Evolutionary conservation across 768 basidiomycete genomes (phyloP), one percentile per base, ranked within the genome.

Genomic region (Lentinula guzmanii): DNA sequence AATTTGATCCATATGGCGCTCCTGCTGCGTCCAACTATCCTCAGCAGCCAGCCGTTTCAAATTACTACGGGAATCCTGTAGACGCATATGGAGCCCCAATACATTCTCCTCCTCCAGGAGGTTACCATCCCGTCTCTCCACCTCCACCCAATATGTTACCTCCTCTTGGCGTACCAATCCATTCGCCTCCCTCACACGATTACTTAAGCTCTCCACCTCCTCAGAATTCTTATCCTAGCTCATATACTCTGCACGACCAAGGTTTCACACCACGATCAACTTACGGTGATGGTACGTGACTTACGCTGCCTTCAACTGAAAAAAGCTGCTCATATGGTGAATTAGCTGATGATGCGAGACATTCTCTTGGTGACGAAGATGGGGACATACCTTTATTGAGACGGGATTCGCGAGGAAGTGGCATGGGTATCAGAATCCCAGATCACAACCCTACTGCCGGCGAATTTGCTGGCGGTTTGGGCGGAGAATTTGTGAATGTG

Each of bases 321-420:
- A 69, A 0, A 78, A n/a, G n/a, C 13, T 56, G 4, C 15, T 18
- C 21, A 42, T 56, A 11, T 42, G 5, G 8, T 9, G 15, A 28
- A 15, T n/a, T 28, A 43, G 21, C 33, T 24, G 41, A 41, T 4
- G 55, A 56, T 9, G 35, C 34, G 21, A 13, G 39, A 28, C 43
- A 82, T 15, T 76, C 76, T 5, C 72, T 75, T 1, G 71, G 76
- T 21, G 70, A 75, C 2, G 87, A 89, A 43, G 66, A 78, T 0
- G 88, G 86, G 9, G 88, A 90, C 62, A 86, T 90, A 34, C 89
- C 90, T 0, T 77, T 91, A 8, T 72, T 91, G 31, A 69, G 75
- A 4, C 72, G 83, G n/a, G 82, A 83, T 21, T 55, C 58, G n/a
- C 50, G 52, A 16, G 45, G 50, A 21, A 54, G 62, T 45, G 65